Evolutionary conservation across 2,329 filamentous ascomycete species (phyloP).

Genomic region (Talaromyces sp.): DNA sequence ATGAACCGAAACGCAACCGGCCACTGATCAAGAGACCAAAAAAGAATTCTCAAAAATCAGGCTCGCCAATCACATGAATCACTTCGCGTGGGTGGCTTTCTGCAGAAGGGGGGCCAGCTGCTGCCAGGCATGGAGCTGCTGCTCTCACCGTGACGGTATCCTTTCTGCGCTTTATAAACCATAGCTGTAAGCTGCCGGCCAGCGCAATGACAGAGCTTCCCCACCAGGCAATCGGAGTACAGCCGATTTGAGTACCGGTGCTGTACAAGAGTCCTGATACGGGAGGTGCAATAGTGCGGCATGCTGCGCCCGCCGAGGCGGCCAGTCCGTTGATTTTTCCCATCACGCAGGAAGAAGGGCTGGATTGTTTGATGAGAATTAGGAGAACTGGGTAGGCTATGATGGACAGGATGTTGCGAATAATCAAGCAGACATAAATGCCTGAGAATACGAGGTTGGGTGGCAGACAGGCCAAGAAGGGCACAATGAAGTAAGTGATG

Average conservation of each 20-base stretch:
- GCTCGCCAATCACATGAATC: slow-evolving; percentile 6
- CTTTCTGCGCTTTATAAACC: slow-evolving; percentile 49
- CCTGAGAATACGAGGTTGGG: slow-evolving; percentile 50
- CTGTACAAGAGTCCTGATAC: slow-evolving; percentile 64
- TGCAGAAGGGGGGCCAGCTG: slow-evolving; percentile 9
- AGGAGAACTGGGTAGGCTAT: slow-evolving; percentile 63
- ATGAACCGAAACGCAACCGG: too few species aligned
- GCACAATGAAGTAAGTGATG: slow-evolving; percentile 62
- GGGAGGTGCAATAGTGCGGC: slow-evolving; percentile 64
- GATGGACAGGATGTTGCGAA: slow-evolving; percentile 65
- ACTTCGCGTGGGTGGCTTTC: slow-evolving; percentile 10
- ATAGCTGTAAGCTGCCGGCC: slow-evolving; percentile 51
- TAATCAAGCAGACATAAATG: slow-evolving; percentile 59
- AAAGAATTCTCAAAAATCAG: background rate
- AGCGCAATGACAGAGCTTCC: slow-evolving; percentile 52
- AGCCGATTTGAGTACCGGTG: slow-evolving; percentile 51
- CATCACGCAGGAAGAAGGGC: slow-evolving; percentile 56
- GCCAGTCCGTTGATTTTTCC: slow-evolving; percentile 69
- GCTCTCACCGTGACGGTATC: slow-evolving; percentile 36
- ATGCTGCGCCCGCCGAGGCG: slow-evolving; percentile 65
- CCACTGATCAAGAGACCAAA: background rate
- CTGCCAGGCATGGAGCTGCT: slow-evolving; percentile 23
- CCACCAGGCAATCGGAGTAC: slow-evolving; percentile 61
- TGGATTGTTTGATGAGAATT: slow-evolving; percentile 68
- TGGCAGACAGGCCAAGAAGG: slow-evolving; percentile 60